Percentiles rank a stretch among this genome's conserved stretches.
Conservation (phyloP, 2,329 filamentous ascomycete genomes). For the Stagonosporopsis chrysanthemi region DNA sequence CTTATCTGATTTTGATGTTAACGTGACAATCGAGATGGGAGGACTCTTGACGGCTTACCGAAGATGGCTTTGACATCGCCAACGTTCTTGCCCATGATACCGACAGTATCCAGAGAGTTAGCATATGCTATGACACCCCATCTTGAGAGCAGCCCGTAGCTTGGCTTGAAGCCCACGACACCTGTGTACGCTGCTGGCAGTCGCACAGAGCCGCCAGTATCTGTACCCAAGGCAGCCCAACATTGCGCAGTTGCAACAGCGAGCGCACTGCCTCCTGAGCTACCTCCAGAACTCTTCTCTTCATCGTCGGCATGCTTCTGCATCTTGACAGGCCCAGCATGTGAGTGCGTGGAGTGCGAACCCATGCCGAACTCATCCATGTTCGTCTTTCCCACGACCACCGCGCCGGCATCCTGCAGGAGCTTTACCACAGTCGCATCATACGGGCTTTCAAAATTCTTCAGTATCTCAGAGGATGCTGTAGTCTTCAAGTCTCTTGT, state of each 20-base stretch:
- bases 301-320: conserved; percentile 55
- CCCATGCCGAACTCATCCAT: conserved; percentile 98
- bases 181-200: conserved; percentile 88
- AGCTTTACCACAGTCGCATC: conserved; percentile 80
- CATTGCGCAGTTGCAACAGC: conserved; percentile 74
- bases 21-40: background rate
- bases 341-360: conserved; percentile 76
- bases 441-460: conserved; percentile 74
- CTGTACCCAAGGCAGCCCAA: conserved; percentile 81
- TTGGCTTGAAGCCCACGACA: conserved; percentile 86
- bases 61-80: conserved; percentile 56
- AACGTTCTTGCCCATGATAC: conserved; percentile 69
- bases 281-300: conserved; percentile 55
- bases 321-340: conserved; percentile 67
- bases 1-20: conserved; percentile 47
- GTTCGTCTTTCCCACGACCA: conserved; percentile 81
- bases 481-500: conserved; percentile 67
- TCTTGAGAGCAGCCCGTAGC: conserved; percentile 84
- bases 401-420: conserved; percentile 68
- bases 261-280: conserved; percentile 91
- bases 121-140: conserved; percentile 91
- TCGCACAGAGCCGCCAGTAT: conserved; percentile 89
- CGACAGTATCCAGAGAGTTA: conserved; percentile 91
- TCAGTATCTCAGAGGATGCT: conserved; percentile 79
- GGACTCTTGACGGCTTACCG: conserved; percentile 23